Base-by-base conservation (phyloP, 495 filamentous ascomycete genomes). In the Aspergillus indologenus region DNA sequence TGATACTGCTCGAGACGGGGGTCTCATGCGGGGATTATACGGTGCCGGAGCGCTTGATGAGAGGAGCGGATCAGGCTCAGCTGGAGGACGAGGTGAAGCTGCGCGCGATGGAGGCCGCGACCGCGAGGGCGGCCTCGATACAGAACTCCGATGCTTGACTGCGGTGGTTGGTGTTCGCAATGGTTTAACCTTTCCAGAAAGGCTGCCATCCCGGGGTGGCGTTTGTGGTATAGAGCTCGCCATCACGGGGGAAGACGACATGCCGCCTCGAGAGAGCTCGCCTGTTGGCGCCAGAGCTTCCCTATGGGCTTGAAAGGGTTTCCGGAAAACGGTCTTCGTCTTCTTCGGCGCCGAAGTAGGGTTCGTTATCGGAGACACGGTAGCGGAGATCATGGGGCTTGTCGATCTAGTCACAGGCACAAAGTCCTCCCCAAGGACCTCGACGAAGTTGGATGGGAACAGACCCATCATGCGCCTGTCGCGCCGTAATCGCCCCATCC, bases 371-470 rank as follows among this genome's bases (percentile, higher is more conserved):
- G 75, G 77, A 21, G 73, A 73, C 29, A 66, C 65, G 23, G 65
- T 66, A 1, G 70, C 57, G 57, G 64, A 63, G 12, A 72, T 55
- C 74, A 92, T 78, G 22, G 90, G 90, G 65, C 90, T 95, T n/a
- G 82, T 81, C 54, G 87, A 83, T 61, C 91, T 83, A 60, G 81
- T 94, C 42, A 87, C 80, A 20, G 92, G 91, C 29, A 88, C 85
- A 70, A 96, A 96, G 67, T 82, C 81, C 53, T 95, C 88, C 48
- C 89, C 86, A 44, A 98, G 79, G 4, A 98, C 84, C 66, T 95
- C 85, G 60, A 98, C 94, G 70, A 97, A 98, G 71, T 98, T 98
- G 45, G 92, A 97, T 2, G 94, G 94, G 66, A 98, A 98, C 20
- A 94, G 74, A 47, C 94, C 94, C 62, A 96, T 84, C 63, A 92